Base-by-base conservation (phyloP, 2,329 filamentous ascomycete species). In the Fusarium equiseti region DNA sequence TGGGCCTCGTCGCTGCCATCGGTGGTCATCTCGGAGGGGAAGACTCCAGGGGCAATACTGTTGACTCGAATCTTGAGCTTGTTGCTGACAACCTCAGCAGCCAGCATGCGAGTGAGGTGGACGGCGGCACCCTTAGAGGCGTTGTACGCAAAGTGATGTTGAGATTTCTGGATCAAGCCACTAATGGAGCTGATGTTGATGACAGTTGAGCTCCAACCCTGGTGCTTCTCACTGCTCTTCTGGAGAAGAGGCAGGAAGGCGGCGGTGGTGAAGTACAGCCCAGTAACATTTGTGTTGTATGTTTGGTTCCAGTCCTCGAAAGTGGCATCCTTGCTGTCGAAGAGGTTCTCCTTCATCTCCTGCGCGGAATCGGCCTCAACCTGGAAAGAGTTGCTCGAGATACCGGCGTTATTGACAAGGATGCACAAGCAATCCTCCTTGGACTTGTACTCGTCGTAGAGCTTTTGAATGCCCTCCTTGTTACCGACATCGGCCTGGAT, bases 231-330 rank as follows among this genome's bases (percentile, higher is more conserved):
- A 72, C 75, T 85, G 73, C 73, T 82, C 24, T 84, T 84, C 75
- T 90, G 86, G 53, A 92, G 83, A 6, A 91, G 81, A 0, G 90
- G 89, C 2, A 89, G 86, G 46, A 92, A 85, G 0, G 88, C 86
- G 52, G 90, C 85, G 0, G 89, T 90, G 52, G 88, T 84, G 70
- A 90, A 92, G 82, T 89, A 92, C 59, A 89, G 84, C 64, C 87
- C 88, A 32, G 92, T 88, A 13, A 95, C 92, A 70, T 97, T 94
- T 22, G 92, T 93, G 63, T 88, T 87, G 83, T 92, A 95, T 0
- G 89, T 88, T 43, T 86, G 80, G n/a, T 85, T 86, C 93, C 92
- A 96, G 73, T 91, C 88, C 35, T 92, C 88, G 60, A 92, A 84
- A 0, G 82, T 88, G 5, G 81, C 77, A 2, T 79, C 74, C 59